Evolutionary conservation across 2,329 filamentous ascomycete genomes (phyloP).

Genomic region (Claviceps sorghi): DNA sequence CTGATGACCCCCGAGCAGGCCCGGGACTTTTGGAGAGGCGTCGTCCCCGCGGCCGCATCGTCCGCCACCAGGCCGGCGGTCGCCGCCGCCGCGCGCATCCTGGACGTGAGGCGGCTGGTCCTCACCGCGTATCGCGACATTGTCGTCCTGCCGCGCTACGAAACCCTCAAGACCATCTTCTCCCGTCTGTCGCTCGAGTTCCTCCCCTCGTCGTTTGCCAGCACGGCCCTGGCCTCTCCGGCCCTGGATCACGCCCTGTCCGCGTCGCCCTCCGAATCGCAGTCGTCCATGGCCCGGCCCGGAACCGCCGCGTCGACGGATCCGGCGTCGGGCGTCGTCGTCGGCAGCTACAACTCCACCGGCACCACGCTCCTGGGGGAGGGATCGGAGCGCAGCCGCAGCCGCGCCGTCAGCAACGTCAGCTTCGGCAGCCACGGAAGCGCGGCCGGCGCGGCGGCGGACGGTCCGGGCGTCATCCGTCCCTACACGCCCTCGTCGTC

Average conservation of each 20-base stretch:
- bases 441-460: slow-evolving; percentile 5
- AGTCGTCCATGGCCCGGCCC: slow-evolving; percentile 37
- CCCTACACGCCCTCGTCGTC: slow-evolving; percentile 34
- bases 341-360: slow-evolving; percentile 69
- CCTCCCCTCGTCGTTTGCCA: slow-evolving; percentile 37
- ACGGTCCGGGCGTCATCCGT: slow-evolving; percentile 22
- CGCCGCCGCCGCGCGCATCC: slow-evolving; percentile 28
- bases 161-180: slow-evolving; percentile 77
- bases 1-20: slow-evolving; percentile 68
- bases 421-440: slow-evolving; percentile 44
- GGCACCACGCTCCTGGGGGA: slow-evolving; percentile 66
- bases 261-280: slow-evolving; percentile 35
- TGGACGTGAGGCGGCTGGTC: slow-evolving; percentile 81
- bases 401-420: slow-evolving; percentile 76
- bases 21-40: slow-evolving; percentile 77
- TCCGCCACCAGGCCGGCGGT: slow-evolving; percentile 16
- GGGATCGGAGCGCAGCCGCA: slow-evolving; percentile 44
- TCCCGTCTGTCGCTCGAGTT: slow-evolving; percentile 79
- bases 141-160: slow-evolving; percentile 78
- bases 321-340: slow-evolving; percentile 30
- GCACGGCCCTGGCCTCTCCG: slow-evolving; percentile 38
- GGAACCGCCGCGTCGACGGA: slow-evolving; percentile 65
- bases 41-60: slow-evolving; percentile 31
- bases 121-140: slow-evolving; percentile 78
- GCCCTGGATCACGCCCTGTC: slow-evolving; percentile 35